Percentiles rank a stretch among this genome's conserved stretches.
Evolutionary conservation across 176 grass and related monocot species (phyloP).

Genomic region (Oropetium thomaeum): DNA sequence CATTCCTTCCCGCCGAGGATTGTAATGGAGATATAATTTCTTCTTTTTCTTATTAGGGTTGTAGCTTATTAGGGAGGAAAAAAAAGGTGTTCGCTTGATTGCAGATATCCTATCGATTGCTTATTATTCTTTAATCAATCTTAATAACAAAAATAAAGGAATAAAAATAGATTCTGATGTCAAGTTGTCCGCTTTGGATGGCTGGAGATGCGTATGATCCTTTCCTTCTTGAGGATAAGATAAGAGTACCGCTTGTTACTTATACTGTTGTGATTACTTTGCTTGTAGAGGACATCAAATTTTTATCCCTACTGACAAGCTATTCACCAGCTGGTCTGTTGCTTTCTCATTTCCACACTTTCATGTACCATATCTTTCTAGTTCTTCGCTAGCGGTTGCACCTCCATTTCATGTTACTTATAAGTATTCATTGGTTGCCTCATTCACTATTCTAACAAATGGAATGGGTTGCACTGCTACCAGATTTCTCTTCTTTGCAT

Average conservation of each 20-base stretch:
- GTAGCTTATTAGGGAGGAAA: not conserved
- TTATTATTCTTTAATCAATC: not conserved
- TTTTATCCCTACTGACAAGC: not conserved
- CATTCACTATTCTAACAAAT: not conserved
- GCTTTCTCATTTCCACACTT: not conserved
- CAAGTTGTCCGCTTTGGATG: not conserved
- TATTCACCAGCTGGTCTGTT: not conserved
- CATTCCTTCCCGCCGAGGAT: not conserved
- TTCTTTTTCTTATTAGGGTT: not conserved
- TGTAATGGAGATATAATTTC: not conserved
- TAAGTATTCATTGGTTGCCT: not conserved
- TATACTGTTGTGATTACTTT: constrained; percentile 13
- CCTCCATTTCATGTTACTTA: not conserved
- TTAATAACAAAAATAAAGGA: not conserved
- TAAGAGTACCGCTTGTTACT: constrained; percentile 1
- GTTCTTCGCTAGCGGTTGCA: not conserved
- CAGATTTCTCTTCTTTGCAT: not conserved
- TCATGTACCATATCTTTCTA: not conserved
- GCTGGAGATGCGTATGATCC: not conserved
- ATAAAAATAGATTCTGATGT: not conserved
- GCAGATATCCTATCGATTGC: not conserved
- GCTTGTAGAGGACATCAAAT: not conserved
- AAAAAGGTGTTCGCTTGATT: not conserved
- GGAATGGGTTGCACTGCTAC: not conserved
- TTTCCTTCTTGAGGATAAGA: constrained; percentile 16